A percentile compares a stretch with the other conserved stretches of the same genome.
phyloP scores from a whole-genome alignment of 257 asterid species.

The Echites panduratus region DNA sequence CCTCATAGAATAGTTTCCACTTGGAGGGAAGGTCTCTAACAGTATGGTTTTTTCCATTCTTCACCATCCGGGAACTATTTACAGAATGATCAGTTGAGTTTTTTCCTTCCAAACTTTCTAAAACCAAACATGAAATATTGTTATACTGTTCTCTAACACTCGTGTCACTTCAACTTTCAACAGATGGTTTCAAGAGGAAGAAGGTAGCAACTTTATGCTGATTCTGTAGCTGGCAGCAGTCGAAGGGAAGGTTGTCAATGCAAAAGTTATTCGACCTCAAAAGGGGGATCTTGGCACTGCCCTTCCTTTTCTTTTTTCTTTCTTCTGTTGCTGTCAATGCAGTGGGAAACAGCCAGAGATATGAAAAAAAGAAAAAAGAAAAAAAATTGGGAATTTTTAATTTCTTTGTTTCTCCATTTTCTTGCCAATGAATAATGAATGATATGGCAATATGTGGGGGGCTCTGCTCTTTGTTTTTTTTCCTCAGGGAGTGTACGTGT shows the following conservation, averaged over 20 bases:
- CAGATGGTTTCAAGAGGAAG: constrained; percentile 62
- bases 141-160: background rate
- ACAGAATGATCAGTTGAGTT: constrained; percentile 74
- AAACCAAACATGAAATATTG: background rate
- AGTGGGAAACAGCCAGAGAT: constrained; percentile 35
- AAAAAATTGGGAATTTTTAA: constrained; percentile 2
- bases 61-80: constrained; percentile 45
- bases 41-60: constrained; percentile 43
- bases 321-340: constrained; percentile 30
- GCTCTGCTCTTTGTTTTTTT: constrained; percentile 1
- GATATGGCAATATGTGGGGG: constrained; percentile 25
- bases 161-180: constrained; percentile 7
- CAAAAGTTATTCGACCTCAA: constrained; percentile 35
- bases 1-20: background rate
- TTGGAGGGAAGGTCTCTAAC: constrained; percentile 49
- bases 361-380: background rate
- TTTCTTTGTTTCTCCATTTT: constrained; percentile 37
- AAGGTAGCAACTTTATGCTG: constrained; percentile 33
- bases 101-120: background rate
- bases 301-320: constrained; percentile 11
- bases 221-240: constrained; percentile 6
- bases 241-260: constrained; percentile 22
- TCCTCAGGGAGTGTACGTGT: background rate
- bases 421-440: constrained; percentile 29
- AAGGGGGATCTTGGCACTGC: constrained; percentile 31